phyloP scores from a whole-genome alignment of 495 filamentous ascomycete species.

The Neurospora tetrasperma region DNA sequence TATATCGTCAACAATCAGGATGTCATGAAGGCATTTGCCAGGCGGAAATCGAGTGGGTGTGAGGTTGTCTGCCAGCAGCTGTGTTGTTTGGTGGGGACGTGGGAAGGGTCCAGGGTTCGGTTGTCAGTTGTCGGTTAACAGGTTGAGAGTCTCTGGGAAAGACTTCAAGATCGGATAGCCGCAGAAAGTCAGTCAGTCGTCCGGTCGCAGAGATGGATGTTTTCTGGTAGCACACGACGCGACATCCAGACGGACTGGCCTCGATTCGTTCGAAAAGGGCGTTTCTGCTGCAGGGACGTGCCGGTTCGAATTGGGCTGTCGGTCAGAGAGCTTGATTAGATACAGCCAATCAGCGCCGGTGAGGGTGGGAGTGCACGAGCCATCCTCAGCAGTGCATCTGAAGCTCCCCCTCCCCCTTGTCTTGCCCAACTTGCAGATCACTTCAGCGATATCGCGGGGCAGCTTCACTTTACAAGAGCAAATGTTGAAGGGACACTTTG shows the following conservation, averaged over 20 bases:
- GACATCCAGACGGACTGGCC: neutral
- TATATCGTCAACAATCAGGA: neutral
- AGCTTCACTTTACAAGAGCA: neutral
- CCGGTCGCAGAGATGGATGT: neutral
- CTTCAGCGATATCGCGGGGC: neutral
- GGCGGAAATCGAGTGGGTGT: neutral
- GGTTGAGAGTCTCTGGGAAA: neutral
- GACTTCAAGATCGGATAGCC: neutral
- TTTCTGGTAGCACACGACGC: neutral
- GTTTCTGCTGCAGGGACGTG: neutral
- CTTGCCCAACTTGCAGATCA: neutral
- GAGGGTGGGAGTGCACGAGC: neutral
- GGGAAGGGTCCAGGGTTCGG: neutral
- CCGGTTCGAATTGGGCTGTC: neutral
- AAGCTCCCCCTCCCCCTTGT: neutral
- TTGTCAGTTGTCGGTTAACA: neutral
- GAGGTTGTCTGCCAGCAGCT: neutral
- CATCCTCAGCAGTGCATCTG: neutral
- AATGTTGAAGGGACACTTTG: neutral
- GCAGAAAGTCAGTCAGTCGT: neutral
- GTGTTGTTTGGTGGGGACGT: neutral
- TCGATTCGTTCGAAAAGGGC: neutral
- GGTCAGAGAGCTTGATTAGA: neutral
- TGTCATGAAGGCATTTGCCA: neutral
- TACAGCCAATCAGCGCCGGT: neutral